These are phyloP conservation scores for Eucalyptus sp. DNA, from an alignment of 345 rosid species.

Conservation along the genomic window DNA sequence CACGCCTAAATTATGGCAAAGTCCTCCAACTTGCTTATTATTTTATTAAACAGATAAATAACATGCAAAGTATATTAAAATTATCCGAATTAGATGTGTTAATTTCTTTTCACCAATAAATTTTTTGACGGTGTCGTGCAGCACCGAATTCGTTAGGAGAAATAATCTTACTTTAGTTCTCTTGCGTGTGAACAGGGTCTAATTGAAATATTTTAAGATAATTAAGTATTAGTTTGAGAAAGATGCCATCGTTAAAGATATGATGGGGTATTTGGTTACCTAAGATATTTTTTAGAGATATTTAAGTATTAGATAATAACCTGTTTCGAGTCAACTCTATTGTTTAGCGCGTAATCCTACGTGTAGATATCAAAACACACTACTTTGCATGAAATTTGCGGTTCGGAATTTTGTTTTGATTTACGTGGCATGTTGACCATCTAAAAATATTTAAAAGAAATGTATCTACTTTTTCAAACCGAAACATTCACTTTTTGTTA, in stretches of 20 bases:
- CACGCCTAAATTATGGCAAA: background rate
- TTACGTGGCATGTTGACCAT: background rate
- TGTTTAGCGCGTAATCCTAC: accelerated
- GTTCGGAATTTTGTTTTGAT: background rate
- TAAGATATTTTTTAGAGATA: background rate
- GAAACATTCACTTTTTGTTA: background rate
- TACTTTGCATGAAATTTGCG: background rate
- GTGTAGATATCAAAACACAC: background rate
- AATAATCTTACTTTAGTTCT: background rate
- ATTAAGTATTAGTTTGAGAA: background rate
- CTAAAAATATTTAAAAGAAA: background rate
- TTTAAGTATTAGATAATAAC: background rate
- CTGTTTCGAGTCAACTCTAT: accelerated
- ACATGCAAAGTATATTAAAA: background rate
- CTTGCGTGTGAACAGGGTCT: background rate
- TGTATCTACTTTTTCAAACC: background rate
- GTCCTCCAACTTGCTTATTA: background rate
- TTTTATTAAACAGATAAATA: background rate
- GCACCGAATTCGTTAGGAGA: background rate
- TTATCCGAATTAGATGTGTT: background rate
- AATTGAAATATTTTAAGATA: background rate
- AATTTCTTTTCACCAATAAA: background rate
- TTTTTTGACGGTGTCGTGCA: background rate
- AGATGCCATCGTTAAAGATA: background rate
- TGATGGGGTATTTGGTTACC: background rate